Evolutionary conservation across 2,329 filamentous ascomycete species (phyloP), one percentile per base, ranked within the genome.

Genomic region (Paraphaeosphaeria minitans): DNA sequence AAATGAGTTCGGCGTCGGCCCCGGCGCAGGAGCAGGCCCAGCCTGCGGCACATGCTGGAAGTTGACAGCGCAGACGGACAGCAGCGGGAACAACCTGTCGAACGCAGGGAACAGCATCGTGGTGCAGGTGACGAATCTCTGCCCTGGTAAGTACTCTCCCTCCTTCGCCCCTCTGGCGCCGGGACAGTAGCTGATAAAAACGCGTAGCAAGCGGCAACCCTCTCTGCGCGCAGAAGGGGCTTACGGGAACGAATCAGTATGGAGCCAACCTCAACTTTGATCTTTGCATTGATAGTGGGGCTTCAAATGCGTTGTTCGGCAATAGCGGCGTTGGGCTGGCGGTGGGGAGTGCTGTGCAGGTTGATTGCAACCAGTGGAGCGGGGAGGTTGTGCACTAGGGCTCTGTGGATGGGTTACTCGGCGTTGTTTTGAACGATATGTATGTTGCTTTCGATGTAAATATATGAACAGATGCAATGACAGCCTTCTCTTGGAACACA

Each of bases 221-320:
- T 22, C 64, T 79, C 14, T 80, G 78, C 61, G 53, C 74, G 5
- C 75, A 77, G 67, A 66, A 63, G 12, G 67, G 66, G 4, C 62
- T 77, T 1, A 55, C 55, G 12, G 70, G 66, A 3, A 72, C 73
- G 2, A 79, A 78, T 60, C 73, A 71, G 55, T 77, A 77, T 61
- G 78, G 78, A 5, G 76, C 73, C 8, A 75, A 77, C 43, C 67
- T 78, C 51, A 76, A 80, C 65, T 78, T 79, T 62, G 76, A 80
- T 55, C 67, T 79, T 35, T 80, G 78, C 68, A 72, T 67, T 22
- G 77, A 79, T 56, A 70, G 68, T 12, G 76, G 73, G 13, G 78
- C 78, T 8, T 66, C 65, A 14, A 62, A 52, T 8, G 77, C 77
- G 3, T 64, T 80, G 51, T 79, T 80, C 53, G 71, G 68, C 1